phyloP scores from a whole-genome alignment of 1,284 basidiomycete species.

The Ceratobasidium theobromae region DNA sequence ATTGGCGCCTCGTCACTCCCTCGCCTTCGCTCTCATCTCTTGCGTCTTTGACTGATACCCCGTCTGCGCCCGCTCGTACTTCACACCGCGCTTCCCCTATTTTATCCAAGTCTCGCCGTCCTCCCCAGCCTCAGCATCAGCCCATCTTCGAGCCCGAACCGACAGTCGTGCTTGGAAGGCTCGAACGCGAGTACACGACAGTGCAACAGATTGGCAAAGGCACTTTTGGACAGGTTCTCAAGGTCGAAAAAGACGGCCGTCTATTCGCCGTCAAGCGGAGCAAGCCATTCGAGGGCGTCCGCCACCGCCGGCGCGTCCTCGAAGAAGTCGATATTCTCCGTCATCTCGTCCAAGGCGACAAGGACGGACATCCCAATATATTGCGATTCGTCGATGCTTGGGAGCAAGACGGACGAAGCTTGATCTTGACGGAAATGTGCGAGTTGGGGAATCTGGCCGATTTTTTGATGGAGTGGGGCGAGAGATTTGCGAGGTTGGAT shows the following conservation, averaged over 20 bases:
- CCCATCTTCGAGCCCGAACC: slow-evolving; percentile 8
- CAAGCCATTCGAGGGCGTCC: slow-evolving; percentile 87
- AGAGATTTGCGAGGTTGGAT: slow-evolving; percentile 79
- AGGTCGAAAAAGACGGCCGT: slow-evolving; percentile 60
- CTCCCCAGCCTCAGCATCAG: slow-evolving; percentile 34
- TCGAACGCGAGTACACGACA: slow-evolving; percentile 77
- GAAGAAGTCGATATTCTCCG: slow-evolving; percentile 96
- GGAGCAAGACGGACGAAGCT: slow-evolving; percentile 91
- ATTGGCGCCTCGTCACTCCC: slow-evolving; percentile 24
- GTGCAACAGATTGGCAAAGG: slow-evolving; percentile 86
- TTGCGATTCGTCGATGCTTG: slow-evolving; percentile 93
- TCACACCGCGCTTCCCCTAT: slow-evolving; percentile 11
- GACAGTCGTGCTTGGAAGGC: slow-evolving; percentile 59
- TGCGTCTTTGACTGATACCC: slow-evolving; percentile 10
- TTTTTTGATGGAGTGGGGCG: slow-evolving; percentile 93
- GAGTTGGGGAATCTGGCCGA: slow-evolving; percentile 87
- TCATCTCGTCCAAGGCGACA: slow-evolving; percentile 58
- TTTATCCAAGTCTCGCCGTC: slow-evolving; percentile 8
- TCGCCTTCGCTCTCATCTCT: slow-evolving; percentile 16
- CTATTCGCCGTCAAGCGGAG: slow-evolving; percentile 94
- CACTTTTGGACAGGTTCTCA: slow-evolving; percentile 93
- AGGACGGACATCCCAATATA: slow-evolving; percentile 69
- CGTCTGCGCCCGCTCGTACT: slow-evolving; percentile 1
- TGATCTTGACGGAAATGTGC: slow-evolving; percentile 94
- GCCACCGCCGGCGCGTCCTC: slow-evolving; percentile 87